Evolutionary conservation across 2,329 filamentous ascomycete genomes (phyloP), one percentile per base, ranked within the genome.

Genomic region (Pseudogymnoascus sp.): DNA sequence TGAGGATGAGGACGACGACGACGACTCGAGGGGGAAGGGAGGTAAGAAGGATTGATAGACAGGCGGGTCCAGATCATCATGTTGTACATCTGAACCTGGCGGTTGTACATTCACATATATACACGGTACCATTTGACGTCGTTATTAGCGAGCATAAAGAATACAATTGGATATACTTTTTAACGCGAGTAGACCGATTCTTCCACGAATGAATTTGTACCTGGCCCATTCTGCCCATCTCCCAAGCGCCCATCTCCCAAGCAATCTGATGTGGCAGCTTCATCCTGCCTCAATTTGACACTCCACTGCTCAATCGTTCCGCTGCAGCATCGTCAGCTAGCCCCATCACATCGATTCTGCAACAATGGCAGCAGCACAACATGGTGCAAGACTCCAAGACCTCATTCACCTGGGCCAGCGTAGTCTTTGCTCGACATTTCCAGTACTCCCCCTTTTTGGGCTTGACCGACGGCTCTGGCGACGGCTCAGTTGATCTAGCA

Each of bases 1-100:
- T 2, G 74, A 77, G 2, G 75, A 77, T 0, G 76, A 79, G 0
- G 67, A 66, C 16, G 67, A 66, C 14, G 63, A 63, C 5, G 60
- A 62, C 7, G 63, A 64, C 9, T 60, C 62, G 22, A 62, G 59
- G 39, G 55, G 64, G 36, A 62, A 65, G 19, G 64, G 66, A 28
- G 62, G 65, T 61, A 60, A 64, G 14, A 62, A 64, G 36, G 61
- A 63, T 45, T 52, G 36, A 23, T 60, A 61, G n/a, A 58, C 25
- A 19, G 16, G 49, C n/a, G 49, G 49, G 11, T n/a, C 11, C 12
- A 25, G 5, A 45, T n/a, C 11, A 14, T 25, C 41, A 2, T 7
- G 41, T 42, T 30, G 19, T 33, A 33, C 45, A 52, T 7, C n/a
- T 33, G n/a, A 33, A 12, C 49, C 28, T 30, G 16, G 5, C 3